Base-by-base conservation (phyloP, 495 filamentous ascomycete species). In the Penicillium desertorum region DNA sequence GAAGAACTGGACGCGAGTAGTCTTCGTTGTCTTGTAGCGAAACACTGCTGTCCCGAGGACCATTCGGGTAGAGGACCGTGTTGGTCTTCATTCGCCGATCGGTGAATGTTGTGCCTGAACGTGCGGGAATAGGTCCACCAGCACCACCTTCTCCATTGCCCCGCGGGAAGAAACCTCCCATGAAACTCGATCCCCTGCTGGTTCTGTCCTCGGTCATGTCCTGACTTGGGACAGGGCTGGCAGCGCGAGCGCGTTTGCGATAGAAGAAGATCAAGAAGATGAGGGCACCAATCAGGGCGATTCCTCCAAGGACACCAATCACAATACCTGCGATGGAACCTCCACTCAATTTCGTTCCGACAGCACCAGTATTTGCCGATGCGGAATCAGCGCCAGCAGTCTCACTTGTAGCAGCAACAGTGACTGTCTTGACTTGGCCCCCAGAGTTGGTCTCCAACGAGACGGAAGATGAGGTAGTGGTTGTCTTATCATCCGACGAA, bases 1-100 rank as follows among this genome's bases (percentile, higher is more conserved):
- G 74, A 59, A 83, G 69, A 50, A 83, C 81, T 44, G 79, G 81
- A 41, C 81, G 74, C 34, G 81, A 82, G 65, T 84, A 84, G 60
- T 84, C 81, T 62, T 79, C 78, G 46, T 83, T 78, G 51, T 84
- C 81, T 48, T 78, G 76, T 32, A 84, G 76, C 39, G 80, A 83
- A 20, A 74, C 65, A 32, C 75, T 72, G 62, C 80, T 84, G 45
- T 78, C 67, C 19, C 78, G 78, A 37, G 71, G 72, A 36, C 77
- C 81, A 50, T 79, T 73, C 45, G 74, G 70, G 54, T 72, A 77
- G 45, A 81, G 66, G 14, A 71, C 61, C 2, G 75, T 69, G 56
- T 76, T 71, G 20, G 72, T 70, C 45, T 75, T 76, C 71, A 78
- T 60, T 50, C 76, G 76, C 56, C 71, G 75, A 54, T 79, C 76